Percentiles rank a stretch among this genome's conserved stretches.
Evolutionary conservation across 352 stramenopile species (phyloP).

Genomic region (Globisporangium viniferum): DNA sequence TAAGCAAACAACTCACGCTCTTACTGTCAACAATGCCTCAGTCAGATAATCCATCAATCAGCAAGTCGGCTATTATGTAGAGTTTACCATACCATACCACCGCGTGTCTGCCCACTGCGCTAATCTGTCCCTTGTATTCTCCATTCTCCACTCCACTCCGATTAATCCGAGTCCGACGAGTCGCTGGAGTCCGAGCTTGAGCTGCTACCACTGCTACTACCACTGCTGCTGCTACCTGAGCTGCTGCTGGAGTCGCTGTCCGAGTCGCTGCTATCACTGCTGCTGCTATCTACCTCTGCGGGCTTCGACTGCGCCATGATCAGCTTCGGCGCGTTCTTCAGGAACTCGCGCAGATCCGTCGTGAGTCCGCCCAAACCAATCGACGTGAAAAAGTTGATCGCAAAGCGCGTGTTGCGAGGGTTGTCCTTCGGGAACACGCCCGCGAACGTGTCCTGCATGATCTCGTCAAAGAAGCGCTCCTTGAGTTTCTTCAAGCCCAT

Average conservation of each 20-base stretch:
- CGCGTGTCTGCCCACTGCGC: not conserved
- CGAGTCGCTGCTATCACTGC: constrained; percentile 28
- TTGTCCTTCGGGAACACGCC: constrained; percentile 98
- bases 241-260: constrained; percentile 31
- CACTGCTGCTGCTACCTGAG: constrained; percentile 34
- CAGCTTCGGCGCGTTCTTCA: constrained; percentile 96
- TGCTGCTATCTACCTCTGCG: constrained; percentile 8
- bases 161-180: constrained; percentile 38
- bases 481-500: constrained; percentile 96
- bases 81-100: not conserved
- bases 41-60: not conserved
- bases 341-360: constrained; percentile 93
- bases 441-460: constrained; percentile 90
- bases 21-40: not conserved
- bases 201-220: constrained; percentile 21
- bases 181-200: constrained; percentile 29
- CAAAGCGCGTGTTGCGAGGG: constrained; percentile 97
- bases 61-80: constrained; percentile 9
- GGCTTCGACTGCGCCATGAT: constrained; percentile 83
- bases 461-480: constrained; percentile 91
- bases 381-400: constrained; percentile 99
- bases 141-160: not conserved
- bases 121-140: not conserved
- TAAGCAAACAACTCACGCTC: not conserved
- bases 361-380: constrained; percentile 98